Percentiles rank a stretch among this genome's conserved stretches.
phyloP scores from a whole-genome alignment of 2,329 filamentous ascomycete species.

The Nemania serpens region DNA sequence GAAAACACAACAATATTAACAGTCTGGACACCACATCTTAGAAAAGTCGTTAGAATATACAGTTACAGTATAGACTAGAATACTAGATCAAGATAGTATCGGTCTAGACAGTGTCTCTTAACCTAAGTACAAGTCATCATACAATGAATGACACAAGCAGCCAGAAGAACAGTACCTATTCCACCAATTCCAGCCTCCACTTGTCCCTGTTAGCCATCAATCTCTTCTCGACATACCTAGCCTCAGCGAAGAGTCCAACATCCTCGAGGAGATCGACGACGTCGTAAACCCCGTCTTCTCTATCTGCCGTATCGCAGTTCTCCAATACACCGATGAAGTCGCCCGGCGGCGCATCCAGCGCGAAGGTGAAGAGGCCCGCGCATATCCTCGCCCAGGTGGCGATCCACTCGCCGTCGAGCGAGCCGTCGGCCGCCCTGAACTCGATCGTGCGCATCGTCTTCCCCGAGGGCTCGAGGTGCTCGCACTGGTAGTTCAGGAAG shows the following conservation, averaged over 20 bases:
- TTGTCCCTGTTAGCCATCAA: conserved; percentile 1
- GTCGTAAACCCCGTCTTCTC: conserved; percentile 47
- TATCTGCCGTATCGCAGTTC: conserved; percentile 44
- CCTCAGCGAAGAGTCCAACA: conserved; percentile 33
- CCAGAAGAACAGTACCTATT: too few species aligned
- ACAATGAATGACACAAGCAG: too few species aligned
- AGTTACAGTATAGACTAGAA: too few species aligned
- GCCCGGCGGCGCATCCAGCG: conserved; percentile 21
- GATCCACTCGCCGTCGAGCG: conserved; percentile 26
- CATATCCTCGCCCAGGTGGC: conserved; percentile 33
- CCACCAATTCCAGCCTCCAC: conserved; percentile 18
- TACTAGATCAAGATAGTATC: too few species aligned
- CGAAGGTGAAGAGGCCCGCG: conserved; percentile 32
- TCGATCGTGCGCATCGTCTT: conserved; percentile 29
- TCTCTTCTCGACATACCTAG: conserved; percentile 26
- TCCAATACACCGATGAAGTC: conserved; percentile 28
- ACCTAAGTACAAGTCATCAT: too few species aligned
- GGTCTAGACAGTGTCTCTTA: too few species aligned
- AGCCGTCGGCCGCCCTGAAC: conserved; percentile 29
- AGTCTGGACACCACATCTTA: too few species aligned
- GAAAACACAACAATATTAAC: too few species aligned
- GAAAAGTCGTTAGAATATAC: too few species aligned
- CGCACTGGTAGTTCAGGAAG: conserved; percentile 10
- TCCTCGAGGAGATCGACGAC: conserved; percentile 35
- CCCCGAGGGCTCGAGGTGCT: neutral